Evolutionary conservation across 2,329 filamentous ascomycete genomes (phyloP), one percentile per base, ranked within the genome.

Genomic region (Xylaria sp.): DNA sequence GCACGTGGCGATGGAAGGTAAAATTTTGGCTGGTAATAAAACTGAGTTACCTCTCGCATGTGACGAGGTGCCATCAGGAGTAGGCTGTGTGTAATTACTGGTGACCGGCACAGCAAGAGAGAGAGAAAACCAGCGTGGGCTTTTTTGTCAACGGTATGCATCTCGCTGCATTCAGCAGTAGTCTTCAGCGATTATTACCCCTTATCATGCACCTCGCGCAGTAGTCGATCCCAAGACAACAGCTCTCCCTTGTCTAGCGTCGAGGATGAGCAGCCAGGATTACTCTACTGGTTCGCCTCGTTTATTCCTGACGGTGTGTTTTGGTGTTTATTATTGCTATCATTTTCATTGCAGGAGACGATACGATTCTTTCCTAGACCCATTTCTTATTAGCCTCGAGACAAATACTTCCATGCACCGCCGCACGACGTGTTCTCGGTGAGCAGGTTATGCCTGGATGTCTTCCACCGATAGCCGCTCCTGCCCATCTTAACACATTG

Each of bases 201-300:
- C 58, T 58, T 62, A 68, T 62, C 33, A 62, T 66, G 67, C 63
- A 59, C 46, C 59, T 59, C 54, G 55, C 64, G 67, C 63, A 69
- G 67, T 69, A 69, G 67, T 66, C 59, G 55, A 56, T 69, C 63
- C 67, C 67, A 69, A 59, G 46, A 28, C 62, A 36, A 23, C 51
- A 54, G 48, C 31, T 49, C 56, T 62, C 56, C 63, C 67, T 52
- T 60, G 67, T 46, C 52, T 66, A 69, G 67, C 55, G 67, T 33
- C 18, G 36, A 64, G 23, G 63, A 69, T 66, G 46, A 25, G 48
- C 67, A 33, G 55, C 67, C 20, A 41, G 67, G 67, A 69, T 67
- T 36, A 52, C 51, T 28, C 8, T 31, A 12, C 23, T 13, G 52
- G 36, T 31, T 43, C 20, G 20, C 25, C 33, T 46, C 3, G 7